These are phyloP conservation scores for Ilyonectria sp. DNA, from an alignment of 2,329 filamentous ascomycete genomes.

Conservation along the genomic window DNA sequence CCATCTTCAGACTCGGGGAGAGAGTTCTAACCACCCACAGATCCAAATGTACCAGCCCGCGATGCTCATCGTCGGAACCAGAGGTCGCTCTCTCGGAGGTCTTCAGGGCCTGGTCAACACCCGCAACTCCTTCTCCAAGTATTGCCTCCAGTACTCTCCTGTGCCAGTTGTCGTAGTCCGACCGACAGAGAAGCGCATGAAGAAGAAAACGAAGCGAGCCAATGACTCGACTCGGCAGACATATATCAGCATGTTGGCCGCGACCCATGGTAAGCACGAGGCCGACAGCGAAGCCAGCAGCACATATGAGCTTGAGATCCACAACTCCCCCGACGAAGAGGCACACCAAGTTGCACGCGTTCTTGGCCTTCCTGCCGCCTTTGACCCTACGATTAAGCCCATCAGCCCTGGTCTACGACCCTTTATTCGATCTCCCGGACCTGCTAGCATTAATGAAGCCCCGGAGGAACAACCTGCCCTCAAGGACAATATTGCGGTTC, in stretches of 20 bases:
- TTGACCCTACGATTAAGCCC: slow-evolving; percentile 76
- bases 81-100: slow-evolving; percentile 86
- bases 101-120: slow-evolving; percentile 87
- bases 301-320: slow-evolving; percentile 68
- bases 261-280: slow-evolving; percentile 71
- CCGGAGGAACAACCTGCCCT: slow-evolving; percentile 40
- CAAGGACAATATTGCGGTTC: slow-evolving; percentile 51
- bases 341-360: slow-evolving; percentile 76
- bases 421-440: slow-evolving; percentile 33
- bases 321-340: slow-evolving; percentile 72
- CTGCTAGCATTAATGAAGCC: slow-evolving; percentile 36
- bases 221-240: slow-evolving; percentile 82
- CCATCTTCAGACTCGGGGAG: not conserved
- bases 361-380: slow-evolving; percentile 73
- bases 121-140: slow-evolving; percentile 90
- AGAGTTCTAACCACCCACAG: slow-evolving; percentile 60
- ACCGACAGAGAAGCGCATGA: slow-evolving; percentile 87
- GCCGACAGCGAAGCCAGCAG: slow-evolving; percentile 69
- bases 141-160: slow-evolving; percentile 93
- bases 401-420: slow-evolving; percentile 54
- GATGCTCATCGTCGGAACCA: slow-evolving; percentile 91
- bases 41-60: slow-evolving; percentile 94
- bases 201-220: slow-evolving; percentile 89
- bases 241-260: slow-evolving; percentile 83
- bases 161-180: slow-evolving; percentile 94